A percentile compares a stretch with the other conserved stretches of the same genome.
Conservation (phyloP, 805 yeast genomes). For the Metschnikowia santaceciliae region DNA sequence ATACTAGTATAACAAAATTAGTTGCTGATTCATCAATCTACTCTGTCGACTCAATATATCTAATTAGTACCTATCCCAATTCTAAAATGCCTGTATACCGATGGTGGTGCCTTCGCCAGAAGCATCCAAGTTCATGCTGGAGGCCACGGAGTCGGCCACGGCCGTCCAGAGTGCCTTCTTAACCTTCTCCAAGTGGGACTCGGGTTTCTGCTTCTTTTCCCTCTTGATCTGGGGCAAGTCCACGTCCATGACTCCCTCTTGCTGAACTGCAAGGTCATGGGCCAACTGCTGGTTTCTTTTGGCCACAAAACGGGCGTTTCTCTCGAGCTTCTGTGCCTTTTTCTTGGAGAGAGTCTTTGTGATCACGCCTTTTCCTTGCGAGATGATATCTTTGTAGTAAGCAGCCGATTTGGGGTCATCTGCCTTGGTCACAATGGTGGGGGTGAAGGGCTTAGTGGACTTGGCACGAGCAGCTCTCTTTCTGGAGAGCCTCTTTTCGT, state of each 20-base stretch:
- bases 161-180: constrained; percentile 70
- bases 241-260: constrained; percentile 43
- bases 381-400: constrained; percentile 34
- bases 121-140: constrained; percentile 39
- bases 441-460: constrained; percentile 41
- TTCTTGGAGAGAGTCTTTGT: constrained; percentile 69
- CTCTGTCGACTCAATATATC: not conserved
- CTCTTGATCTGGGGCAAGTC: constrained; percentile 25
- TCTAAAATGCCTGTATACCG: constrained; percentile 63
- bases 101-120: constrained; percentile 78
- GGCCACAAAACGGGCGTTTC: constrained; percentile 70
- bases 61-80: not conserved
- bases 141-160: constrained; percentile 54
- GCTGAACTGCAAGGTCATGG: constrained; percentile 47
- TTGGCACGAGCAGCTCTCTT: constrained; percentile 53
- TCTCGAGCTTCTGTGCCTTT: constrained; percentile 70
- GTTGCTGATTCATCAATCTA: not conserved
- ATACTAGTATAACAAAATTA: too few species aligned
- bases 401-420: constrained; percentile 41
- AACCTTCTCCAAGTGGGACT: constrained; percentile 42
- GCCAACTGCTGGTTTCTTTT: constrained; percentile 48
- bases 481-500: constrained; percentile 47
- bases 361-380: constrained; percentile 38
- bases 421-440: constrained; percentile 33
- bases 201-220: constrained; percentile 18